These are phyloP conservation scores for Vigna trinervia DNA, from an alignment of 306 rosid genomes.

Conservation along the genomic window DNA sequence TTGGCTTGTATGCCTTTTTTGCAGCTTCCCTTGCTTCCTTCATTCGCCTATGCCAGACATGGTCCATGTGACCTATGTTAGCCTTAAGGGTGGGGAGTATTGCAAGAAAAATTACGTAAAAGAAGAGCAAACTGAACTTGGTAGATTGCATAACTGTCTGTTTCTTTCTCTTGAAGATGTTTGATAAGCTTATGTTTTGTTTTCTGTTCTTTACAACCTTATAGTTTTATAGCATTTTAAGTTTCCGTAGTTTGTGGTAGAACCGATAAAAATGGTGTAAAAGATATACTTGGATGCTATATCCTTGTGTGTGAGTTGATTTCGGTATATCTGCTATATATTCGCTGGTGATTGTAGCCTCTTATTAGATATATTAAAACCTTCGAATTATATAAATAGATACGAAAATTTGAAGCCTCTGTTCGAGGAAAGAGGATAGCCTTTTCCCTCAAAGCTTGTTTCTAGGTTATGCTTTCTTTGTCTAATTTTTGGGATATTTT, in stretches of 20 bases:
- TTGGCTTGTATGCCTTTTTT: constrained; percentile 26
- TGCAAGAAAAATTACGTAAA: constrained; percentile 33
- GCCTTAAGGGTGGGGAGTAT: constrained; percentile 44
- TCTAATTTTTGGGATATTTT: background rate
- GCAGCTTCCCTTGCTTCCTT: constrained; percentile 43
- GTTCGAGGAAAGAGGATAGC: background rate
- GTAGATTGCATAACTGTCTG: constrained; percentile 24
- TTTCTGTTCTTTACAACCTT: background rate
- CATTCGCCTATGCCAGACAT: constrained; percentile 50
- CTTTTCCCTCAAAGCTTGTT: background rate
- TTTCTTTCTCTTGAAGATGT: constrained; percentile 2
- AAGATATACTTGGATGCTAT: background rate
- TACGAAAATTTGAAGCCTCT: background rate
- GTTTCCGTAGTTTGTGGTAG: background rate
- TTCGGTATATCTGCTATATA: background rate
- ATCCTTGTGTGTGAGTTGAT: constrained; percentile 6
- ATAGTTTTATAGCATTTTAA: background rate
- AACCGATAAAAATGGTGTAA: too few relatives aligned
- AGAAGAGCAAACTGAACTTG: constrained; percentile 46
- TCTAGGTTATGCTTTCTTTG: constrained; percentile 9
- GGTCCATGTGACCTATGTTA: constrained; percentile 49
- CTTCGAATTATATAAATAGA: background rate
- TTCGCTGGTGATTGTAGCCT: background rate
- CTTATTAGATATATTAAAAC: background rate
- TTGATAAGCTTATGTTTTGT: background rate